Conservation (phyloP, 129 eudicot genomes). For the Deinandra increscens region DNA sequence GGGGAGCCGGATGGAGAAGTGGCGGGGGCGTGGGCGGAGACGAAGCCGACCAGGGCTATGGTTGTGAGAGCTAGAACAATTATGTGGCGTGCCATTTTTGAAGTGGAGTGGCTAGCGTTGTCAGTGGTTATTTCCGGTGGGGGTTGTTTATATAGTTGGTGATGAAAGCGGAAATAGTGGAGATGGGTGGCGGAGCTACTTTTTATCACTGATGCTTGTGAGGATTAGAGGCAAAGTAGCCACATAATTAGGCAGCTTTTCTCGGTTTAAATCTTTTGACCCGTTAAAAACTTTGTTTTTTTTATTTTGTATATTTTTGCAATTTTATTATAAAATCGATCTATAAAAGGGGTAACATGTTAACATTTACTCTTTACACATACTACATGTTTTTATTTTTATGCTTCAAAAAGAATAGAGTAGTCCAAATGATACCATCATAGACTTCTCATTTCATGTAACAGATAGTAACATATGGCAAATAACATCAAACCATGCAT, state of each 20-base stretch:
- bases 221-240: conserved; percentile 24
- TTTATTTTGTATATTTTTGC: background rate
- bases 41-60: conserved; percentile 27
- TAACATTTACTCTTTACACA: too few species aligned
- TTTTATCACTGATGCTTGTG: conserved; percentile 18
- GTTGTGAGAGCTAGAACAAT: conserved; percentile 30
- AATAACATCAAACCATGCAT: conserved; percentile 41
- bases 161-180: conserved; percentile 17
- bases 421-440: conserved; percentile 18
- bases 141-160: conserved; percentile 17
- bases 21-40: conserved; percentile 17
- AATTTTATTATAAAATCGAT: too few species aligned
- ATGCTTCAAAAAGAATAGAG: background rate
- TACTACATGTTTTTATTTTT: too few species aligned
- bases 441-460: conserved; percentile 27
- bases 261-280: conserved; percentile 16
- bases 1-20: conserved; percentile 28
- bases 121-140: background rate
- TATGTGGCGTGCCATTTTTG: conserved; percentile 39
- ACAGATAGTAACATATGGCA: conserved; percentile 22
- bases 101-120: background rate
- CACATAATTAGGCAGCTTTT: background rate
- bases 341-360: too few species aligned
- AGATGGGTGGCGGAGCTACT: conserved; percentile 26
- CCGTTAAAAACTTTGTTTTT: background rate